Conservation (phyloP, 2,329 filamentous ascomycete genomes). For the Apiospora rasikravindrae region DNA sequence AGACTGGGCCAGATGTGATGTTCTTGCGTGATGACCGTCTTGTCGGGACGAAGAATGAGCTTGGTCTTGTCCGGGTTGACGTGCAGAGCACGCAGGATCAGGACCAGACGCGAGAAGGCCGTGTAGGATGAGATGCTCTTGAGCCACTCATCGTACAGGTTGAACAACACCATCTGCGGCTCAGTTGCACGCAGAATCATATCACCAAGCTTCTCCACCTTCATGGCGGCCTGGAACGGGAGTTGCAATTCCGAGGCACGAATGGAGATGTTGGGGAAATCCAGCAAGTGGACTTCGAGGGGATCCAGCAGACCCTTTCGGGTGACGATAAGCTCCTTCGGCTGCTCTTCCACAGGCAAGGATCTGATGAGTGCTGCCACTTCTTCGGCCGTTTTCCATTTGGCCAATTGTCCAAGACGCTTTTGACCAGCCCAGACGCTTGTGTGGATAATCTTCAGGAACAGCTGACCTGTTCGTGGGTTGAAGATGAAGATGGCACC, state of each 20-base stretch:
- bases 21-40: slow-evolving; percentile 97
- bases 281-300: slow-evolving; percentile 93
- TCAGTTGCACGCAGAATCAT: slow-evolving; percentile 98
- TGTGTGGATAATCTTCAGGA: slow-evolving; percentile 99
- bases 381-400: slow-evolving; percentile 99
- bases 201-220: slow-evolving; percentile 98
- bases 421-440: slow-evolving; percentile 99
- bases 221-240: slow-evolving; percentile 99
- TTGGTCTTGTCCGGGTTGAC: slow-evolving; percentile 99
- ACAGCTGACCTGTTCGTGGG: slow-evolving; percentile 94
- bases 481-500: slow-evolving; percentile 99
- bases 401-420: slow-evolving; percentile 95
- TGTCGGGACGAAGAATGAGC: slow-evolving; percentile 90
- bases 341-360: slow-evolving; percentile 94
- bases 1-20: slow-evolving; percentile 98
- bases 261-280: slow-evolving; percentile 99
- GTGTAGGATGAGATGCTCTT: slow-evolving; percentile 99
- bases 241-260: slow-evolving; percentile 95
- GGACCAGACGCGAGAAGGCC: slow-evolving; percentile 91
- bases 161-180: slow-evolving; percentile 99
- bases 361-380: slow-evolving; percentile 96
- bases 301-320: slow-evolving; percentile 96
- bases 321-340: slow-evolving; percentile 97
- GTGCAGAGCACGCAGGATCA: slow-evolving; percentile 92
- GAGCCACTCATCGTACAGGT: slow-evolving; percentile 97